These are phyloP conservation scores for Jimgerdemannia lactiflua DNA, from an alignment of 192 early-diverging fungal genomes.

Conservation along the genomic window DNA sequence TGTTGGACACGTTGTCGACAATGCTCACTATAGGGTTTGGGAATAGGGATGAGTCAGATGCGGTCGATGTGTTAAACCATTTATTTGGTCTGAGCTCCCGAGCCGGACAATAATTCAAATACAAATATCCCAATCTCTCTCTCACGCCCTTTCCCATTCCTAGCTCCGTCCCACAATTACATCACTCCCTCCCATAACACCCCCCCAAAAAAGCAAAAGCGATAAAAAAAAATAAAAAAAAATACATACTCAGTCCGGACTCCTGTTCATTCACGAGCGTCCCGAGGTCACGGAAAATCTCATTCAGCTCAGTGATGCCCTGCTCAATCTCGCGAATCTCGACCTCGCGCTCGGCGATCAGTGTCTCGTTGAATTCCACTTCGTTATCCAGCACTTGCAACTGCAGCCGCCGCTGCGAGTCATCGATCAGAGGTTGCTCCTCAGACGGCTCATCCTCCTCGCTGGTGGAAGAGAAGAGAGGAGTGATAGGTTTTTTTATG, in stretches of 20 bases:
- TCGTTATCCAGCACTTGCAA: slow-evolving; percentile 84
- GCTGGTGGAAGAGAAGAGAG: slow-evolving; percentile 5
- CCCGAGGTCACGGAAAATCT: slow-evolving; percentile 95
- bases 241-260: slow-evolving; percentile 73
- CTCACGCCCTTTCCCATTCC: background rate
- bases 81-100: background rate
- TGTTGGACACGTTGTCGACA: slow-evolving; percentile 87
- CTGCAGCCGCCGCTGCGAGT: slow-evolving; percentile 54
- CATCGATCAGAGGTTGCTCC: slow-evolving; percentile 56
- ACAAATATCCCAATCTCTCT: background rate
- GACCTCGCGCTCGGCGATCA: slow-evolving; percentile 92
- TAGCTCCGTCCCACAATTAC: no score
- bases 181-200: no score
- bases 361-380: slow-evolving; percentile 89
- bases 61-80: background rate
- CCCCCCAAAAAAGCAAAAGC: background rate
- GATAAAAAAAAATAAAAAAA: background rate
- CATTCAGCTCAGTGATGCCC: slow-evolving; percentile 92
- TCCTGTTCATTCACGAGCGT: slow-evolving; percentile 98
- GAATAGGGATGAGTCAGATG: no score
- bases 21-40: slow-evolving; percentile 73
- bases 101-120: no score
- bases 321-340: slow-evolving; percentile 92
- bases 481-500: no score
- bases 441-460: slow-evolving; percentile 48